A percentile compares a stretch with the other conserved stretches of the same genome.
Conservation (phyloP, 2,329 filamentous ascomycete species). For the Alternaria dauci region DNA sequence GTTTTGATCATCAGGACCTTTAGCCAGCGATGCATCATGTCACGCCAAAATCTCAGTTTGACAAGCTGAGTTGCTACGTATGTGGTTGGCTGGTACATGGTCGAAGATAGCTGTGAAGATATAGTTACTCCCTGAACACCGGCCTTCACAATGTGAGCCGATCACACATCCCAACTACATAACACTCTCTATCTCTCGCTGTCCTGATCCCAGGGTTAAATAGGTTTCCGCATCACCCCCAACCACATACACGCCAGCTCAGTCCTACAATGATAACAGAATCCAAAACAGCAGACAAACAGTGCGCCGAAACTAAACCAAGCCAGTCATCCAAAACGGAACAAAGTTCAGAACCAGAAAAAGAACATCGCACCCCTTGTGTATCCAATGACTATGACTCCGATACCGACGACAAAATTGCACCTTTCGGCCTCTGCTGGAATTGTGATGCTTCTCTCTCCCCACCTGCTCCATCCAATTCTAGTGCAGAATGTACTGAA, state of each 20-base stretch:
- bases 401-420: background rate
- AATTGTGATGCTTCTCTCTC: constrained; percentile 8
- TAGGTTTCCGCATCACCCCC: background rate
- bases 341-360: background rate
- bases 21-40: background rate
- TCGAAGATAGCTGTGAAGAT: background rate
- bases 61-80: background rate
- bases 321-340: background rate
- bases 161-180: background rate
- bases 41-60: background rate
- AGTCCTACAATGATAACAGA: background rate
- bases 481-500: constrained; percentile 2
- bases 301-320: background rate
- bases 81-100: background rate
- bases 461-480: background rate
- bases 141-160: background rate
- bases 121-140: background rate
- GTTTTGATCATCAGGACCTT: background rate
- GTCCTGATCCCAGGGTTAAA: background rate
- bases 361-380: background rate
- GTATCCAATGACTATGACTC: background rate
- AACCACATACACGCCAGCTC: background rate
- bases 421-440: constrained; percentile 11
- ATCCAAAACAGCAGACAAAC: background rate
- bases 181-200: background rate